Percentiles rank a stretch among this genome's conserved stretches.
phyloP scores from a whole-genome alignment of 306 rosid genomes.

The Cicer judaicum region DNA sequence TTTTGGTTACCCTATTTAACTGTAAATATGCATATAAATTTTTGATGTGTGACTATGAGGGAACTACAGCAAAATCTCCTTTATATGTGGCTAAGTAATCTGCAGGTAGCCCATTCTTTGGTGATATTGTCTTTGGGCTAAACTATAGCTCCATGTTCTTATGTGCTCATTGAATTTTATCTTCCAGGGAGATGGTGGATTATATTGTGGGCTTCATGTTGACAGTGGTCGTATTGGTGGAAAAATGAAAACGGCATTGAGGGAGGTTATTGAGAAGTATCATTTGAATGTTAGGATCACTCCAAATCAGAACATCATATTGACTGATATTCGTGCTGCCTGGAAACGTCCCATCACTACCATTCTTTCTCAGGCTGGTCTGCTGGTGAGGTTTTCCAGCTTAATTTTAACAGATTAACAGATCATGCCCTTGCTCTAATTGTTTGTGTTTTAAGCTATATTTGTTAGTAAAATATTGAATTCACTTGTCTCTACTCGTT shows the following conservation, averaged over 20 bases:
- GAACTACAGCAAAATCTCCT: conserved; percentile 26
- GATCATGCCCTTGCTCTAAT: background rate
- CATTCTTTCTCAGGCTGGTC: conserved; percentile 88
- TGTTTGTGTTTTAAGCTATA: conserved; percentile 32
- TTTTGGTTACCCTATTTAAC: background rate
- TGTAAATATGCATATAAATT: background rate
- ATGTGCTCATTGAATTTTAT: conserved; percentile 21
- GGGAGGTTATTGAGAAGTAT: conserved; percentile 92
- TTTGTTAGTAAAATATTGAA: conserved; percentile 16
- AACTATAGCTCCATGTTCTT: conserved; percentile 5
- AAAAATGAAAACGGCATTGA: conserved; percentile 77
- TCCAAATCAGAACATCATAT: conserved; percentile 89
- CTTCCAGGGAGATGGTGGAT: conserved; percentile 84
- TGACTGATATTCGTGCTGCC: conserved; percentile 77
- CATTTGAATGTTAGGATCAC: conserved; percentile 80
- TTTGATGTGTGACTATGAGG: conserved; percentile 8
- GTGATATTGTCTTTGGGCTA: conserved; percentile 30
- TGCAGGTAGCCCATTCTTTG: conserved; percentile 32
- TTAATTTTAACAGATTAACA: conserved; percentile 13
- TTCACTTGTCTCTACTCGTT: background rate
- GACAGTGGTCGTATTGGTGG: conserved; percentile 93
- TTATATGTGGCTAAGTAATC: conserved; percentile 30
- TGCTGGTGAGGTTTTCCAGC: conserved; percentile 74
- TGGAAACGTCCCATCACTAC: conserved; percentile 97
- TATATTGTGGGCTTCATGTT: conserved; percentile 88